phyloP scores from a whole-genome alignment of 2,329 filamentous ascomycete species.

The Penicillium sumatraense region DNA sequence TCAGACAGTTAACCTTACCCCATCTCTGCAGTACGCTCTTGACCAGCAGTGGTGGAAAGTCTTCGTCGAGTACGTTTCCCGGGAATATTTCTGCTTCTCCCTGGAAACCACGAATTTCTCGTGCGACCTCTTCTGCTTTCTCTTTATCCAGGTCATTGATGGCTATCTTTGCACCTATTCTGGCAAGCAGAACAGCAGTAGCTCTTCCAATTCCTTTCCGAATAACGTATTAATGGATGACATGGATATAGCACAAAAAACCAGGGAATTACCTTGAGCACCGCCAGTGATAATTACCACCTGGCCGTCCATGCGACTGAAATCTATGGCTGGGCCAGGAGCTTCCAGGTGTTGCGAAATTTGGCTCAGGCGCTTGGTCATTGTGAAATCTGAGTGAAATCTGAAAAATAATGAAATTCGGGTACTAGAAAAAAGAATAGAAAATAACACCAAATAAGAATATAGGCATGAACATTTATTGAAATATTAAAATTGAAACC shows the following conservation, averaged over 20 bases:
- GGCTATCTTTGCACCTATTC: conserved; percentile 13
- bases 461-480: too few species aligned
- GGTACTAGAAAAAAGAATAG: neutral
- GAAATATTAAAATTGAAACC: neutral
- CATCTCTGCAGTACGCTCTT: conserved; percentile 7
- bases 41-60: conserved; percentile 7
- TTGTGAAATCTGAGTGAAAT: neutral
- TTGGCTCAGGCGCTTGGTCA: conserved; percentile 6
- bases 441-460: too few species aligned
- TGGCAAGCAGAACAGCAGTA: conserved; percentile 10
- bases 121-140: conserved; percentile 8
- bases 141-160: conserved; percentile 12
- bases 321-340: neutral
- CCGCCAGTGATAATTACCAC: conserved; percentile 15
- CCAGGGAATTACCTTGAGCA: conserved; percentile 13
- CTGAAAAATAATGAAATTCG: neutral
- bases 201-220: conserved; percentile 12
- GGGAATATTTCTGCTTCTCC: neutral
- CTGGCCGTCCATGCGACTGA: conserved; percentile 13
- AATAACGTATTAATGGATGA: neutral
- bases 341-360: conserved; percentile 6
- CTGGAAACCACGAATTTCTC: neutral
- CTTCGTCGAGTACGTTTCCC: neutral
- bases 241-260: neutral
- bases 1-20: conserved; percentile 12